Conservation (phyloP, 345 rosid genomes). For the Boechera divaricarpa region DNA sequence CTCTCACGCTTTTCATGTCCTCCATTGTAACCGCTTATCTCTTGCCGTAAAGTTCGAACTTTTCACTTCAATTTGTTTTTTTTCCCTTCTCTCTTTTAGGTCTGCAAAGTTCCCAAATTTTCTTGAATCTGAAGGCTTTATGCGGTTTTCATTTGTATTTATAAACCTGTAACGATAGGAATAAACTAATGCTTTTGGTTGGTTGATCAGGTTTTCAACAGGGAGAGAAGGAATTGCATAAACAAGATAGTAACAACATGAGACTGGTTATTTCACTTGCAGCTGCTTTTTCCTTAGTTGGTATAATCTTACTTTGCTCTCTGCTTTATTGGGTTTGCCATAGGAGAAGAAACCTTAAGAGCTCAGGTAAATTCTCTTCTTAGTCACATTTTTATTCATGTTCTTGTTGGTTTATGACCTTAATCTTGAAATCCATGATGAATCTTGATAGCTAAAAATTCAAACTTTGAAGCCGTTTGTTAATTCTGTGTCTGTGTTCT, state of each 20-base stretch:
- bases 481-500: not conserved
- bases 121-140: slow-evolving; percentile 28
- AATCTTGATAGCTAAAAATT: slow-evolving; percentile 6
- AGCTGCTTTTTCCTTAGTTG: slow-evolving; percentile 64
- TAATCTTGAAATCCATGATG: not conserved
- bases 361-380: slow-evolving; percentile 54
- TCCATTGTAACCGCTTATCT: slow-evolving; percentile 31
- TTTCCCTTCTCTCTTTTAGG: not conserved
- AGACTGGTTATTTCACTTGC: slow-evolving; percentile 56
- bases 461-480: not conserved
- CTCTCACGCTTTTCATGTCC: slow-evolving; percentile 25
- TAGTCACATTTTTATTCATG: not conserved
- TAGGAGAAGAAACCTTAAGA: slow-evolving; percentile 50
- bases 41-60: slow-evolving; percentile 23
- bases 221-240: slow-evolving; percentile 48
- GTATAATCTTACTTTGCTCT: slow-evolving; percentile 49
- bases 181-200: slow-evolving; percentile 22
- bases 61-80: slow-evolving; percentile 17
- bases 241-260: slow-evolving; percentile 50
- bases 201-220: slow-evolving; percentile 53
- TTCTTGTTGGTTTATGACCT: slow-evolving; percentile 22
- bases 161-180: not conserved
- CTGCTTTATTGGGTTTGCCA: slow-evolving; percentile 59
- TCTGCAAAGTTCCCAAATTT: slow-evolving; percentile 1
- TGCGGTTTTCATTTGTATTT: not conserved